These are phyloP conservation scores for Lentinula sp. DNA, from an alignment of 768 basidiomycete species.

Conservation along the genomic window DNA sequence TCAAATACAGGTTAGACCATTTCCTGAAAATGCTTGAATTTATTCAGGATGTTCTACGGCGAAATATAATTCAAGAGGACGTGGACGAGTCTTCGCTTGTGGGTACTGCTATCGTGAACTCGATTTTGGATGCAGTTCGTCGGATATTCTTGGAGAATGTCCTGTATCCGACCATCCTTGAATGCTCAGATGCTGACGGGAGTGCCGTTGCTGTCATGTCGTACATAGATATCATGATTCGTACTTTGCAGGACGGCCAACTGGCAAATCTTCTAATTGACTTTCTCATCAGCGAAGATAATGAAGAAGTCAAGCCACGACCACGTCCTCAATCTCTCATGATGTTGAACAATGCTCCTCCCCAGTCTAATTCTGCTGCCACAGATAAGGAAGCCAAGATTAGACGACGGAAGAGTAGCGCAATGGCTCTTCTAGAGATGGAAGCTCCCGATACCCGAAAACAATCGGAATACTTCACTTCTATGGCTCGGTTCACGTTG, in stretches of 20 bases:
- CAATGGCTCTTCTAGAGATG: conserved; percentile 86
- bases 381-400: conserved; percentile 38
- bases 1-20: conserved; percentile 76
- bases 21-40: conserved; percentile 90
- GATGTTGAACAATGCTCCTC: conserved; percentile 31
- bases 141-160: conserved; percentile 90
- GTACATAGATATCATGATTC: conserved; percentile 86
- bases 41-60: conserved; percentile 78
- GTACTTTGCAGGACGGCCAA: conserved; percentile 62
- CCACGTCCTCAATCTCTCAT: conserved; percentile 40
- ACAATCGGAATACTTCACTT: conserved; percentile 78
- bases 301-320: conserved; percentile 47
- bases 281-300: conserved; percentile 83
- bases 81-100: conserved; percentile 61
- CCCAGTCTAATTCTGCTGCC: conserved; percentile 21
- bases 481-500: conserved; percentile 84
- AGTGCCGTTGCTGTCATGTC: conserved; percentile 95
- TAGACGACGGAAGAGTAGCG: conserved; percentile 73
- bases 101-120: conserved; percentile 75
- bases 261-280: conserved; percentile 67
- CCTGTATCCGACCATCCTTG: conserved; percentile 86
- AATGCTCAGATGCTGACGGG: conserved; percentile 91
- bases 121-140: conserved; percentile 77
- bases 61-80: conserved; percentile 47
- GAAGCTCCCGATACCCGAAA: conserved; percentile 68